phyloP scores from a whole-genome alignment of 768 basidiomycete species.

The Phylloporus arenicola region DNA sequence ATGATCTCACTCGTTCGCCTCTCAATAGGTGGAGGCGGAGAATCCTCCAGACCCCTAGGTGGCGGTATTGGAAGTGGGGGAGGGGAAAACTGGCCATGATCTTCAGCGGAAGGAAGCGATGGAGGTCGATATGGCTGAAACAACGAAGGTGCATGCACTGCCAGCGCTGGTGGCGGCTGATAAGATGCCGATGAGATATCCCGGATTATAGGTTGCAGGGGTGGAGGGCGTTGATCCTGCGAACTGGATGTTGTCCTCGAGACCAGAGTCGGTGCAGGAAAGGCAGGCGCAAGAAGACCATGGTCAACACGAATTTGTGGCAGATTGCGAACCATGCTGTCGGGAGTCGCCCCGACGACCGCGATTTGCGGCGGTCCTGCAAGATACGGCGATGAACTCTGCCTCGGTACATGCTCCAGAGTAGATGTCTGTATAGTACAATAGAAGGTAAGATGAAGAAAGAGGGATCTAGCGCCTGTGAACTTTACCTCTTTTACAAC shows the following conservation, averaged over 20 bases:
- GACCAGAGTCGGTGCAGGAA: constrained; percentile 22
- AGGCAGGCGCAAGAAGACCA: constrained; percentile 22
- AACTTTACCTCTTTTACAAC: constrained; percentile 25
- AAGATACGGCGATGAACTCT: constrained; percentile 9
- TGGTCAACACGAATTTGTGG: constrained; percentile 21
- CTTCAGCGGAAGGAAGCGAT: constrained; percentile 13
- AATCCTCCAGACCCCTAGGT: constrained; percentile 21
- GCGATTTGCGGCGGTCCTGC: constrained; percentile 27
- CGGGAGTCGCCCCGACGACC: constrained; percentile 28
- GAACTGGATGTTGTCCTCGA: constrained; percentile 23
- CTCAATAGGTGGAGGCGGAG: constrained; percentile 17
- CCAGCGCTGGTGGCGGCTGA: constrained; percentile 10
- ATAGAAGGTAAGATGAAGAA: constrained; percentile 9
- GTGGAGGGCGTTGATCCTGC: constrained; percentile 17
- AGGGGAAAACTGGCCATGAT: constrained; percentile 21
- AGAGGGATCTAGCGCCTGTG: neutral
- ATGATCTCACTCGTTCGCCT: constrained; percentile 25
- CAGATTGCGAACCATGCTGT: constrained; percentile 15
- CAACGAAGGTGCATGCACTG: constrained; percentile 17
- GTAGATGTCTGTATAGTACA: constrained; percentile 13
- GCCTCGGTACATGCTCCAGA: constrained; percentile 14
- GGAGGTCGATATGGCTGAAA: constrained; percentile 23
- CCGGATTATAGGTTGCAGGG: constrained; percentile 11
- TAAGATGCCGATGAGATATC: constrained; percentile 8
- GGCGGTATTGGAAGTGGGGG: constrained; percentile 28